Evolutionary conservation across 805 yeast genomes (phyloP).

Genomic region (Lipomyces chichibuensis): DNA sequence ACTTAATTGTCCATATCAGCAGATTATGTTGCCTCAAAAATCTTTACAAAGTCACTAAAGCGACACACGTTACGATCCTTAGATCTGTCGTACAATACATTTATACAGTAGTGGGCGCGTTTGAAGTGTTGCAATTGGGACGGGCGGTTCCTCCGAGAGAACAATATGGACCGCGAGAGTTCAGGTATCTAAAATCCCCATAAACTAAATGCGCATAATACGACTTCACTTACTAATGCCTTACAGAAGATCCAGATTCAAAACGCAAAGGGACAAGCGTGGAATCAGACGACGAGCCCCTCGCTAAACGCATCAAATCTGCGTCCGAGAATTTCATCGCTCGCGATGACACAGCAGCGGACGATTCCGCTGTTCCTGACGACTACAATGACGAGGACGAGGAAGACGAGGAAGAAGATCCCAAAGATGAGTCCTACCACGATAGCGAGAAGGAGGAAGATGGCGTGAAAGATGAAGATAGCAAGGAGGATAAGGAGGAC

Average conservation of each 20-base stretch:
- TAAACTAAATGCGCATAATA: background rate
- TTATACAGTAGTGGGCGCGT: background rate
- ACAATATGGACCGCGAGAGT: background rate
- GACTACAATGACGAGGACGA: conserved; percentile 43
- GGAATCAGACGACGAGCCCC: conserved; percentile 41
- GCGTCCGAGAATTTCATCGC: conserved; percentile 30
- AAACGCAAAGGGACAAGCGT: conserved; percentile 40
- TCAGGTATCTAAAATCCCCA: background rate
- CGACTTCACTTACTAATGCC: background rate
- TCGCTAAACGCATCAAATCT: conserved; percentile 42
- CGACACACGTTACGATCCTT: background rate
- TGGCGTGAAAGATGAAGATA: conserved; percentile 39
- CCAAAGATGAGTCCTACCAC: conserved; percentile 36
- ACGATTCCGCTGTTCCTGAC: conserved; percentile 39
- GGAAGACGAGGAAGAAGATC: conserved; percentile 34
- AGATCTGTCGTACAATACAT: background rate
- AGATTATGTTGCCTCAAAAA: background rate
- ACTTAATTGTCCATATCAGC: background rate
- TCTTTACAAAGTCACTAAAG: background rate
- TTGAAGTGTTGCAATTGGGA: background rate
- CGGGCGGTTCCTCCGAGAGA: background rate
- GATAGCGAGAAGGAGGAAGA: conserved; percentile 44
- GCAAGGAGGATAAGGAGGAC: conserved; percentile 18
- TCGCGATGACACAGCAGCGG: conserved; percentile 35
- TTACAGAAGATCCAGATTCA: background rate